Conservation (phyloP, 2,329 filamentous ascomycete genomes). For the Trichoderma guizhouense region DNA sequence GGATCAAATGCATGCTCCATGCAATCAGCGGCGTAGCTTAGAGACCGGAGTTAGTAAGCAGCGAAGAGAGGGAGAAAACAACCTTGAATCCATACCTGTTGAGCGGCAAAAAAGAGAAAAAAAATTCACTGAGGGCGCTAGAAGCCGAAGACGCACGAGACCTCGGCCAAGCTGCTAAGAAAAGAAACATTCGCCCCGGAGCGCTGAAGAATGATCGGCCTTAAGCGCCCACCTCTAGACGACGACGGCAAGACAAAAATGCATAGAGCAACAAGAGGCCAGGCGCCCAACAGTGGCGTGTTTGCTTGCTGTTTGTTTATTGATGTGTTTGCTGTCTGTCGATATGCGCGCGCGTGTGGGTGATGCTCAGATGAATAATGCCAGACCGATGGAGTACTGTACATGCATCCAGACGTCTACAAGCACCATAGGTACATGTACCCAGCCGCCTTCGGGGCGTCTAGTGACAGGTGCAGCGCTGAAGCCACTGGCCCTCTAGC, state of each 20-base stretch:
- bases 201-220: conserved; percentile 2
- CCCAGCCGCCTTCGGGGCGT: neutral
- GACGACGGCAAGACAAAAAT: neutral
- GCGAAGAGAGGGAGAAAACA: neutral
- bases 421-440: neutral
- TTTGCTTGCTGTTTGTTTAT: neutral
- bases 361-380: neutral
- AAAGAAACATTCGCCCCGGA: neutral
- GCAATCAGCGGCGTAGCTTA: neutral
- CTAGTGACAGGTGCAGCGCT: neutral
- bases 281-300: neutral
- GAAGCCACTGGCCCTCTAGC: neutral
- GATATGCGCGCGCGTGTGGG: neutral
- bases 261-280: neutral
- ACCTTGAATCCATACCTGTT: neutral
- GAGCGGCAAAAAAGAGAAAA: neutral
- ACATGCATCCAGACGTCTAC: neutral
- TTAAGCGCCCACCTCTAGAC: neutral
- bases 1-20: neutral
- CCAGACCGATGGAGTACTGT: neutral
- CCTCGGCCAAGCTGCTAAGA: neutral
- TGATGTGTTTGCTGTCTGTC: neutral
- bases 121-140: neutral
- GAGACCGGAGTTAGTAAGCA: neutral
- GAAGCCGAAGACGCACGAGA: neutral